These are phyloP conservation scores for Schoenoplectus tabernaemontani DNA, from an alignment of 202 grass and related monocot species.

Conservation along the genomic window DNA sequence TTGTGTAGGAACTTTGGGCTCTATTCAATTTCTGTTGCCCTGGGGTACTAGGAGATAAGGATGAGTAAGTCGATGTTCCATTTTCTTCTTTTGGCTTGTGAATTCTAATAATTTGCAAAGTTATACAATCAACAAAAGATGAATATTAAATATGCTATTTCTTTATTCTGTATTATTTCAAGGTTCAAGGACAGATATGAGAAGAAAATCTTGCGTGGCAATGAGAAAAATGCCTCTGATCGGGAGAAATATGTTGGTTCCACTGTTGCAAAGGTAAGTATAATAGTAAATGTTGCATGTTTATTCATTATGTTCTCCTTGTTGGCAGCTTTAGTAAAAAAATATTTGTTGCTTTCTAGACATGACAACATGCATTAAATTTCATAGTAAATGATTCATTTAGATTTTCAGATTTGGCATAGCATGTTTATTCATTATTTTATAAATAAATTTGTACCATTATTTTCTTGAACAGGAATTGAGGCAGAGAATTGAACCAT, in stretches of 20 bases:
- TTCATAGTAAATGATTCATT: too few relatives aligned
- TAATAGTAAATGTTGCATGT: too few relatives aligned
- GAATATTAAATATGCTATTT: not conserved
- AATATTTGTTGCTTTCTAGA: too few relatives aligned
- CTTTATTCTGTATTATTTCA: conserved; percentile 19
- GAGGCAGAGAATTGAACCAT: conserved; percentile 84
- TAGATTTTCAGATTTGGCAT: too few relatives aligned
- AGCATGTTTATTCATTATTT: not conserved
- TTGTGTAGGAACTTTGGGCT: conserved; percentile 91
- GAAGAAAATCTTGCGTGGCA: conserved; percentile 67
- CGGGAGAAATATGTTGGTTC: conserved; percentile 79
- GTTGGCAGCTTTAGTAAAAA: not conserved
- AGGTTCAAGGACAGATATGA: conserved; percentile 85
- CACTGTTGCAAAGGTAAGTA: conserved; percentile 63
- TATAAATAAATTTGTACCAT: not conserved
- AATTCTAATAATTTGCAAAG: conserved; percentile 2
- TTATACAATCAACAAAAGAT: not conserved
- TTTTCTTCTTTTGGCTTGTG: conserved; percentile 13
- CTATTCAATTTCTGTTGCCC: conserved; percentile 89
- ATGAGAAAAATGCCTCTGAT: conserved; percentile 87
- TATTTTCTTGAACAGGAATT: conserved; percentile 41
- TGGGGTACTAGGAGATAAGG: conserved; percentile 80
- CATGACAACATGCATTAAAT: too few relatives aligned
- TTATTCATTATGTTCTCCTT: not conserved
- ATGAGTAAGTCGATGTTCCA: conserved; percentile 39